Evolutionary conservation across 1,139 yeast genomes (phyloP), one percentile per base, ranked within the genome.

Genomic region (Lodderomyces elongisporus): DNA sequence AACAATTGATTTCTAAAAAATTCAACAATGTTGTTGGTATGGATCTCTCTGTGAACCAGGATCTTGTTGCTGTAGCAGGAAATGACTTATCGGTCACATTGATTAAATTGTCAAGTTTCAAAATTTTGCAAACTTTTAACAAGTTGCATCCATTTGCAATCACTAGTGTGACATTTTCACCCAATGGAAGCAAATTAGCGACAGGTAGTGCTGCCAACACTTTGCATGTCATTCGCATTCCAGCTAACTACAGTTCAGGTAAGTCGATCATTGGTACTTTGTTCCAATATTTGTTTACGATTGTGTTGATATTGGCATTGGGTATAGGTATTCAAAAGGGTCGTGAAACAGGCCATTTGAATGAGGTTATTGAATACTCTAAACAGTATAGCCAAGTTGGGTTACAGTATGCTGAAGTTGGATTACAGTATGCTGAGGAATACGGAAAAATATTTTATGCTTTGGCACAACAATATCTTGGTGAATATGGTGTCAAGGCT

Each of bases 171-270:
- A 66, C 77, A 0, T 77, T 88, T 40, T 79, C 85, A 12, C 81
- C 85, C 7, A 72, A 77, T 46, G 89, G 91, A 10, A 61, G 72
- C 27, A 64, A 72, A 36, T 60, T 88, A 32, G 94, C 89, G 1
- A 75, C 89, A 12, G 83, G 80, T 0, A 82, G 95, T 30, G 94
- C 93, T 2, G 85, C 94, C 2, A 82, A 84, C 41, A 72, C 87
- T 1, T 72, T 88, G 26, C 76, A 71, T 43, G 77, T 87, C 5
- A 60, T 78, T 39, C 68, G 65, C 38, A 54, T 85, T 16, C 89
- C 93, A 3, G 58, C 58, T n/a, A 68, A 66, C 17, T 66, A 66
- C 42, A 61, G 71, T 2, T 54, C 54, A 9, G 66, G 75, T 2
- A 63, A 64, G 31, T 72, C 82, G 1, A 35, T 55, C 18, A 51